phyloP scores from a whole-genome alignment of 306 rosid species.

The Acacia crassicarpa region DNA sequence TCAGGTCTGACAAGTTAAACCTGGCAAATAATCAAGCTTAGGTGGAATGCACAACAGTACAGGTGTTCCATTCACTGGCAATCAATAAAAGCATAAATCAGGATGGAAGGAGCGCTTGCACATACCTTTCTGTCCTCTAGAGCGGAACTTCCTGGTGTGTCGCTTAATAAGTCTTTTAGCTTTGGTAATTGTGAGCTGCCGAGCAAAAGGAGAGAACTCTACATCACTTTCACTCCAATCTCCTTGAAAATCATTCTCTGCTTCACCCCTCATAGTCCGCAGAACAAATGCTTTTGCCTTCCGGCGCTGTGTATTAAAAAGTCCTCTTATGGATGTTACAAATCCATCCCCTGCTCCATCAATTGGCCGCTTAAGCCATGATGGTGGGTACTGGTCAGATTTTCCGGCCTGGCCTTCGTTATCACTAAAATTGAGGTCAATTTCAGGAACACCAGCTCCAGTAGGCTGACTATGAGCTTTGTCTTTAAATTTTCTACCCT shows the following conservation, averaged over 20 bases:
- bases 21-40: not conserved
- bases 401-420: slow-evolving; percentile 78
- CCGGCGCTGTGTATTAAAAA: slow-evolving; percentile 87
- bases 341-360: slow-evolving; percentile 99
- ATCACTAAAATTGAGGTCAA: slow-evolving; percentile 87
- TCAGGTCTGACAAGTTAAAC: too few species aligned
- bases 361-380: slow-evolving; percentile 84
- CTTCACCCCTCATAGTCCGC: slow-evolving; percentile 96
- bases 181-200: slow-evolving; percentile 92
- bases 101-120: slow-evolving; percentile 8
- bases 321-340: slow-evolving; percentile 92
- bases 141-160: slow-evolving; percentile 88
- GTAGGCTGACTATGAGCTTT: slow-evolving; percentile 70
- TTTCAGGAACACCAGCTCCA: slow-evolving; percentile 69
- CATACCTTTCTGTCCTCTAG: slow-evolving; percentile 88
- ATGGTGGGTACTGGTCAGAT: slow-evolving; percentile 69
- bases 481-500: slow-evolving; percentile 97
- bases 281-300: slow-evolving; percentile 94
- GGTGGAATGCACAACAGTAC: not conserved
- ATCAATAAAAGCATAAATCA: slow-evolving; percentile 8
- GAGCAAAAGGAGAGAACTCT: slow-evolving; percentile 86
- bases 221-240: slow-evolving; percentile 97
- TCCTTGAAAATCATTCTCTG: slow-evolving; percentile 86
- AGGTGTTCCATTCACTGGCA: not conserved
- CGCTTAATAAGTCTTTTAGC: slow-evolving; percentile 91